Conservation (phyloP, 116 monocot species). For the Posidonia oceanica region DNA sequence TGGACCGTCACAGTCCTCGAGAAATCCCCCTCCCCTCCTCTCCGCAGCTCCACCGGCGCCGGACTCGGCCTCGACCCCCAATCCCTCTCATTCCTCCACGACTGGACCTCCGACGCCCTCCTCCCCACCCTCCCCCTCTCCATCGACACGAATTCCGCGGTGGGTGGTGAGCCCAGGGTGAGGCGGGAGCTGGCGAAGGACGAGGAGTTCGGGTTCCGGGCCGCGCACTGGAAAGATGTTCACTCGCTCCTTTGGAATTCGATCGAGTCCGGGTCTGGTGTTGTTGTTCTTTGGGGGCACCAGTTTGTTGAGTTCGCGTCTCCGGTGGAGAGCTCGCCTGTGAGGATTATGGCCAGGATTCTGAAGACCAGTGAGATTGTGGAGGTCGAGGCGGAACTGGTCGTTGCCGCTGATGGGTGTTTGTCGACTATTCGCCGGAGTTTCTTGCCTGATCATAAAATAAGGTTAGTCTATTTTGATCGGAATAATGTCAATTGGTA, state of each 20-base stretch:
- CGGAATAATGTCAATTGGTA: too few relatives aligned
- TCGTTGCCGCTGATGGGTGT: conserved; percentile 76
- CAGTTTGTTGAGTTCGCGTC: conserved; percentile 34
- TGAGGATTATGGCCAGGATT: conserved; percentile 21
- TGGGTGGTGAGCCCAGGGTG: conserved; percentile 31
- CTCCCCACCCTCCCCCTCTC: conserved; percentile 39
- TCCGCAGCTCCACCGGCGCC: conserved; percentile 19
- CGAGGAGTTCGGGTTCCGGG: conserved; percentile 42
- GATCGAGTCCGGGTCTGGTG: conserved; percentile 16
- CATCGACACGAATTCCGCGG: conserved; percentile 27
- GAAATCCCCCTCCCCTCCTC: conserved; percentile 18
- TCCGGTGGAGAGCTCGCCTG: conserved; percentile 9
- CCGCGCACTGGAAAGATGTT: conserved; percentile 64
- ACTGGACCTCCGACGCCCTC: conserved; percentile 21
- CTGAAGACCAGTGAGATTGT: conserved; percentile 26
- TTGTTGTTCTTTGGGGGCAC: conserved; percentile 47
- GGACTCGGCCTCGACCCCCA: conserved; percentile 69
- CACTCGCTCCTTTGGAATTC: conserved; percentile 28
- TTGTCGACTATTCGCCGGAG: conserved; percentile 43
- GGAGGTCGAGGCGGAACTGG: conserved; percentile 46
- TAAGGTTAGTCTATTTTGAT: conserved; percentile 29
- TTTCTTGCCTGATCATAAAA: conserved; percentile 56
- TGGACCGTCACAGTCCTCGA: conserved; percentile 55
- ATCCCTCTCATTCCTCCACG: conserved; percentile 29
- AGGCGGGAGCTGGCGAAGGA: conserved; percentile 32